These are phyloP conservation scores for Aspergillus candidus DNA, from an alignment of 2,329 filamentous ascomycete species.

Conservation along the genomic window DNA sequence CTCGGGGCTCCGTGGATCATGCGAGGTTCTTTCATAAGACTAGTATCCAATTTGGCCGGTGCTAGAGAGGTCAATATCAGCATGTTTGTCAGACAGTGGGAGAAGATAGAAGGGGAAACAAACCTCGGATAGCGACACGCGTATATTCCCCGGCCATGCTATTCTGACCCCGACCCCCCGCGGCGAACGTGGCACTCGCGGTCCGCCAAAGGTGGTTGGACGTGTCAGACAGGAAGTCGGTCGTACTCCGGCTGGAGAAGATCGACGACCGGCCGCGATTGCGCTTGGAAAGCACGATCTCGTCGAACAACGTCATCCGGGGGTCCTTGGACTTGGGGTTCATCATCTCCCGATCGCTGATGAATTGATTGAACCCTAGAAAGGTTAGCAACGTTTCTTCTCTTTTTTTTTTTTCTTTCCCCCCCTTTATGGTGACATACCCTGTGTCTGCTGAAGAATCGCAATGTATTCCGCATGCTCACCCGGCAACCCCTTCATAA, in stretches of 20 bases:
- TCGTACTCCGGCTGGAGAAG: conserved; percentile 46
- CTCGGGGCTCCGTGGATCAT: conserved; percentile 81
- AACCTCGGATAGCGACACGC: conserved; percentile 46
- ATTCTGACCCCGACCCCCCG: conserved; percentile 44
- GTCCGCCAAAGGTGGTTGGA: conserved; percentile 60
- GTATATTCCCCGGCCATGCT: conserved; percentile 47
- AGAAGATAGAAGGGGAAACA: conserved; percentile 16
- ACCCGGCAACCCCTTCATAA: conserved; percentile 57
- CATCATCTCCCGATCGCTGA: conserved; percentile 55
- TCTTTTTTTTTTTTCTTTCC: neutral
- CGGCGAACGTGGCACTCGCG: conserved; percentile 51
- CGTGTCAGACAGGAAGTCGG: conserved; percentile 57
- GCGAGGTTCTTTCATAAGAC: conserved; percentile 85
- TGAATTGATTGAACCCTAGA: conserved; percentile 57
- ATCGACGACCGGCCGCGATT: conserved; percentile 55
- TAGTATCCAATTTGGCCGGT: conserved; percentile 76
- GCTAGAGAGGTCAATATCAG: conserved; percentile 51
- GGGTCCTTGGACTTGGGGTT: conserved; percentile 49
- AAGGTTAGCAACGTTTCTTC: conserved; percentile 9
- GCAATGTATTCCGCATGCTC: conserved; percentile 60
- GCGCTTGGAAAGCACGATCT: conserved; percentile 59
- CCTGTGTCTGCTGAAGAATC: conserved; percentile 59
- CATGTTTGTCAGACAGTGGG: neutral
- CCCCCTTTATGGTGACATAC: conserved; percentile 27
- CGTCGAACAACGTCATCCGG: conserved; percentile 56